Percentiles rank a stretch among this genome's conserved stretches.
These are phyloP conservation scores for Plasmodium cynomolgi DNA, from an alignment of 169 alveolate species.

Conservation along the genomic window DNA sequence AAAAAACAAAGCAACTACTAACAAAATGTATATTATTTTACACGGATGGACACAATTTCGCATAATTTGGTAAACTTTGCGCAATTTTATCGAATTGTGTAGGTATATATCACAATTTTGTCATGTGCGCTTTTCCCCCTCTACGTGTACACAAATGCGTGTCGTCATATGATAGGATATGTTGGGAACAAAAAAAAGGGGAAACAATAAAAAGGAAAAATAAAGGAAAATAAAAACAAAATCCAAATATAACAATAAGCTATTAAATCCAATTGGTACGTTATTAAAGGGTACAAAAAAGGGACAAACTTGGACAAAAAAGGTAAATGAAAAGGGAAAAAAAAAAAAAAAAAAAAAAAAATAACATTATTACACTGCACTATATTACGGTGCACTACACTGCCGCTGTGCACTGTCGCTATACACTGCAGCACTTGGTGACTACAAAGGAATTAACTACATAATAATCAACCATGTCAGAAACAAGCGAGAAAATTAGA, in stretches of 20 bases:
- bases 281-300: neutral
- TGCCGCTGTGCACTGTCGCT: neutral
- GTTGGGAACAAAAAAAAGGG: neutral
- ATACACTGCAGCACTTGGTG: neutral
- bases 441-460: neutral
- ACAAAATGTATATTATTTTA: neutral
- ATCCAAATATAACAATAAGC: neutral
- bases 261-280: neutral
- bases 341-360: neutral
- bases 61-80: neutral
- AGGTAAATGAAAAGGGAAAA: neutral
- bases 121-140: neutral
- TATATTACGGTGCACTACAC: too few species aligned
- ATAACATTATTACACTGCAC: neutral
- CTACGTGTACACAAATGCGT: neutral
- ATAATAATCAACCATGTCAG: neutral
- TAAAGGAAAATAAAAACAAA: neutral
- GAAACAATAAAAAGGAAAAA: too few species aligned
- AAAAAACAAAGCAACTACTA: neutral
- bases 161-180: neutral
- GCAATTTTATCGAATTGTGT: neutral
- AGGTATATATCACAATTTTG: neutral
- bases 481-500: neutral
- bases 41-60: neutral
- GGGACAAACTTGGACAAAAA: neutral